These are phyloP conservation scores for Talaromyces borbonicus DNA, from an alignment of 495 filamentous ascomycete genomes.

Conservation along the genomic window DNA sequence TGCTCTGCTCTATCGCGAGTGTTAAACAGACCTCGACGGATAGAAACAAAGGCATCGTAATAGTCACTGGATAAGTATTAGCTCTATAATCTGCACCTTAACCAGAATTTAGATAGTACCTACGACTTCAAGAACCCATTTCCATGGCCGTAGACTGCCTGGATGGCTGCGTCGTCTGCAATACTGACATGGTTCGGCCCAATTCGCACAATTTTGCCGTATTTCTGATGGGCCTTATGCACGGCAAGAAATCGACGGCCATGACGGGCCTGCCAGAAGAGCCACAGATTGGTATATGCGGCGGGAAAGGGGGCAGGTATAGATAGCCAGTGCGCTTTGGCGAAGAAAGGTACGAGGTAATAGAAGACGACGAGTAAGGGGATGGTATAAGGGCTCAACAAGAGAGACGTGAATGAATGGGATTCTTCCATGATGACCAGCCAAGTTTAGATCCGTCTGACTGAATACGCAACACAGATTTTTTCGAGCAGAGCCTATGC, in stretches of 20 bases:
- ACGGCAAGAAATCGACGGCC: conserved; percentile 61
- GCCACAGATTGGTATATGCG: conserved; percentile 71
- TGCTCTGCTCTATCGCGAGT: conserved; percentile 76
- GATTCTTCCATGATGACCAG: conserved; percentile 1
- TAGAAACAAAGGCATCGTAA: conserved; percentile 88
- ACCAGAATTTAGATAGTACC: conserved; percentile 7
- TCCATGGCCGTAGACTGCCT: conserved; percentile 50
- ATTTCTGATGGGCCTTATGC: conserved; percentile 62
- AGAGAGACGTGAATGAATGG: conserved; percentile 28
- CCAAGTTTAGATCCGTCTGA: background rate
- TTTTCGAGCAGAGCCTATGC: too few relatives aligned
- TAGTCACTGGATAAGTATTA: conserved; percentile 46
- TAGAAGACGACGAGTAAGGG: conserved; percentile 44
- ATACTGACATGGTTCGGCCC: conserved; percentile 50
- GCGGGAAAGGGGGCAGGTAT: conserved; percentile 59
- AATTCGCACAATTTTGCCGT: conserved; percentile 50
- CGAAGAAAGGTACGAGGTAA: conserved; percentile 62
- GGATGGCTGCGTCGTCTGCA: conserved; percentile 49
- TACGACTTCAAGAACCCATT: conserved; percentile 70
- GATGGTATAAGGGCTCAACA: conserved; percentile 51
- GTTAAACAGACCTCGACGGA: conserved; percentile 82
- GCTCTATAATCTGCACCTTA: background rate
- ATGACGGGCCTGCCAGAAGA: conserved; percentile 55
- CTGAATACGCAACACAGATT: too few relatives aligned
- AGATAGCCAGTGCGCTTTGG: conserved; percentile 49